Conservation (phyloP, 768 basidiomycete genomes). For the Russula griseocarnosa region DNA sequence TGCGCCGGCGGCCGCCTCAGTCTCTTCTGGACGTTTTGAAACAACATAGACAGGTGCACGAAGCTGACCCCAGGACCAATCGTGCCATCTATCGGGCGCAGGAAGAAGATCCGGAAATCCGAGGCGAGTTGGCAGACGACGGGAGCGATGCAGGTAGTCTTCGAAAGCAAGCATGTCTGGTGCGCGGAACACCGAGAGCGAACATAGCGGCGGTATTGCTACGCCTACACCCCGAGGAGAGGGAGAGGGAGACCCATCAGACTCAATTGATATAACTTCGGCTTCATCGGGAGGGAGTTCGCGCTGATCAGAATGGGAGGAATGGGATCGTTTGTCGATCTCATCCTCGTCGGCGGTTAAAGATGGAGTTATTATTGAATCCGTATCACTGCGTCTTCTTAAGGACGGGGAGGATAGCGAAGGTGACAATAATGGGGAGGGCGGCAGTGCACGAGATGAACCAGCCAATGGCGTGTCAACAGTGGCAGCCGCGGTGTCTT, state of each 20-base stretch:
- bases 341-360: constrained; percentile 25
- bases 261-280: background rate
- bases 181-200: constrained; percentile 25
- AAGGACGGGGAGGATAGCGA: constrained; percentile 7
- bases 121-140: constrained; percentile 26
- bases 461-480: background rate
- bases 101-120: constrained; percentile 23
- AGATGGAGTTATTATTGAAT: constrained; percentile 18
- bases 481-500: background rate
- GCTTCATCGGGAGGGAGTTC: constrained; percentile 1
- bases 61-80: constrained; percentile 29
- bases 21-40: constrained; percentile 10
- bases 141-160: constrained; percentile 28
- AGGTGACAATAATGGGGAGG: constrained; percentile 3
- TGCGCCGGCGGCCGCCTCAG: constrained; percentile 5
- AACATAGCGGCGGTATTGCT: constrained; percentile 12
- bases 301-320: constrained; percentile 1
- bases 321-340: constrained; percentile 10
- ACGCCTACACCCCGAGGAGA: background rate
- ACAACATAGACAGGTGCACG: constrained; percentile 27
- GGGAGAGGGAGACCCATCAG: background rate
- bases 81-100: constrained; percentile 25
- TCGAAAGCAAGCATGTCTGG: constrained; percentile 28
- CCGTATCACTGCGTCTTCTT: constrained; percentile 1
- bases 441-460: constrained; percentile 1